These are phyloP conservation scores for Singerocomus inundabilis DNA, from an alignment of 1,284 basidiomycete genomes.

Conservation along the genomic window DNA sequence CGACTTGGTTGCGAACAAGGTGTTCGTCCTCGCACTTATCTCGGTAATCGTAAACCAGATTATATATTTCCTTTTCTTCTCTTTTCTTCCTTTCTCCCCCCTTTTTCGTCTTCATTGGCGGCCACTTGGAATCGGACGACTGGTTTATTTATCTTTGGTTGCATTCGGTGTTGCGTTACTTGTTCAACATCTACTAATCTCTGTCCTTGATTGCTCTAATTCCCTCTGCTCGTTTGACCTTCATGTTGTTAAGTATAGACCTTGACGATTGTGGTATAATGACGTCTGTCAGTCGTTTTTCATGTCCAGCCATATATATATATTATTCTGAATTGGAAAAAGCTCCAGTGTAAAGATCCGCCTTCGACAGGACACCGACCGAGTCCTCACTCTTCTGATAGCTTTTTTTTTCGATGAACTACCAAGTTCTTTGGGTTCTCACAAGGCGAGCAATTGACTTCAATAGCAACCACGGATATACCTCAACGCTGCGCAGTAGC, in stretches of 20 bases:
- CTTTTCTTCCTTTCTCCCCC: neutral
- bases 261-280: neutral
- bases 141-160: slow-evolving; percentile 23
- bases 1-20: neutral
- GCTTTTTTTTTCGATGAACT: too few species aligned
- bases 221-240: neutral
- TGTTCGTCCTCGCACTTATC: neutral
- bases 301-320: neutral
- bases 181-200: neutral
- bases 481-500: neutral
- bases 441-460: neutral
- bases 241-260: neutral
- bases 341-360: neutral
- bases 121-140: neutral
- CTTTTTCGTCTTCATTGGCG: neutral
- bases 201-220: slow-evolving; percentile 4
- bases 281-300: neutral
- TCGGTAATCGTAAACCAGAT: neutral
- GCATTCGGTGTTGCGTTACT: slow-evolving; percentile 26
- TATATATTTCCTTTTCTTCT: neutral
- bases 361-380: too few species aligned
- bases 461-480: neutral
- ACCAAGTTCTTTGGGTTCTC: neutral
- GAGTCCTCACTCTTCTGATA: too few species aligned
- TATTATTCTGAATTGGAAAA: neutral